Evolutionary conservation across 164 flowering plant genomes (phyloP).

Genomic region (Magnolia changhungtana): DNA sequence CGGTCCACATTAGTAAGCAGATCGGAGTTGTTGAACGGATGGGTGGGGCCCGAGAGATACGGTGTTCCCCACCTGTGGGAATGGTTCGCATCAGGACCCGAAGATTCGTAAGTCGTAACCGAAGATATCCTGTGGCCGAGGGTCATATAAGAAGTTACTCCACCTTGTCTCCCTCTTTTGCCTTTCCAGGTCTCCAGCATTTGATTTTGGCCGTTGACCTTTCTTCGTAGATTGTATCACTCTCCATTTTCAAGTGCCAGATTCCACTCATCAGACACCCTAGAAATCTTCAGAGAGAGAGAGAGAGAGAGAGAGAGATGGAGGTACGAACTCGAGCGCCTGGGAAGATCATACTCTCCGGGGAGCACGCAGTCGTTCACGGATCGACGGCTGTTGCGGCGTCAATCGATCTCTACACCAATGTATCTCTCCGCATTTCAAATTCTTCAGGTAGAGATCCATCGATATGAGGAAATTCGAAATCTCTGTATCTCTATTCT

Average conservation of each 20-base stretch:
- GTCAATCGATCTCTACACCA: conserved; percentile 75
- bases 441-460: conserved; percentile 36
- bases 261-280: background rate
- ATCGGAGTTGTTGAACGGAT: too few species aligned
- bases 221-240: too few species aligned
- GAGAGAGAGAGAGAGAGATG: conserved; percentile 31
- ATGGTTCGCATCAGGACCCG: background rate
- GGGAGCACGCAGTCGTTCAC: conserved; percentile 97
- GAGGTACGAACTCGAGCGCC: conserved; percentile 89
- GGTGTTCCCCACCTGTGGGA: too few species aligned
- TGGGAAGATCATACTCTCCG: conserved; percentile 86
- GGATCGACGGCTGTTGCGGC: conserved; percentile 93
- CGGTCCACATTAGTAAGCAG: too few species aligned
- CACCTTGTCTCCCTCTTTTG: background rate
- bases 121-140: too few species aligned
- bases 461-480: background rate
- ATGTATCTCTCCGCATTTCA: conserved; percentile 47
- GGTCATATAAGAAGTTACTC: background rate
- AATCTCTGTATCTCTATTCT: background rate
- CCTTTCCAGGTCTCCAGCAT: background rate
- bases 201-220: background rate
- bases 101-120: too few species aligned
- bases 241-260: background rate
- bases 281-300: background rate
- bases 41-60: too few species aligned